phyloP scores from a whole-genome alignment of 2,329 filamentous ascomycete genomes.

The Verticillium nonalfalfae region DNA sequence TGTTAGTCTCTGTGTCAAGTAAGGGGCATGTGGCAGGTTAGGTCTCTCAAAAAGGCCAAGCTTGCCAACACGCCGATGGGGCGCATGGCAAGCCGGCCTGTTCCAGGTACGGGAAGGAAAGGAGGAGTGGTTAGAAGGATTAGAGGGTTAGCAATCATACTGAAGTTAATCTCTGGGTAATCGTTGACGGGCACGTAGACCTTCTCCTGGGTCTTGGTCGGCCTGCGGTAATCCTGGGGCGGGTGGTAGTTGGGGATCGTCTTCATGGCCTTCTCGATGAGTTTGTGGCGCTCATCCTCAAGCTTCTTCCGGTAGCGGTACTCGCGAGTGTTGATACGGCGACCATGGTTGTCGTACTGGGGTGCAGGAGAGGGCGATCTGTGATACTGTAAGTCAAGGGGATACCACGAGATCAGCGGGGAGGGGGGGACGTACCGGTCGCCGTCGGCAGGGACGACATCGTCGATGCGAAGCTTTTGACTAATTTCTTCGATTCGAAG shows the following conservation, averaged over 20 bases:
- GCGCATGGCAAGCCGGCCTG: slow-evolving; percentile 34
- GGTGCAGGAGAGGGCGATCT: slow-evolving; percentile 94
- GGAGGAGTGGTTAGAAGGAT: slow-evolving; percentile 60
- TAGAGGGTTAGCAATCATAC: slow-evolving; percentile 99
- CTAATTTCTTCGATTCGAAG: slow-evolving; percentile 98
- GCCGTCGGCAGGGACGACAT: slow-evolving; percentile 94
- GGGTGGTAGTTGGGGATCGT: slow-evolving; percentile 99
- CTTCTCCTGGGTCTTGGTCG: slow-evolving; percentile 99
- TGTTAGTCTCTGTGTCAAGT: slow-evolving; percentile 68
- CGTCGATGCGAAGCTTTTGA: slow-evolving; percentile 97
- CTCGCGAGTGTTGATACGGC: slow-evolving; percentile 98
- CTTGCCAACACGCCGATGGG: slow-evolving; percentile 16
- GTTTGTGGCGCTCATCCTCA: slow-evolving; percentile 97
- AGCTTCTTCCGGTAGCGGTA: slow-evolving; percentile 97
- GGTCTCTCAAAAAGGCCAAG: slow-evolving; percentile 18
- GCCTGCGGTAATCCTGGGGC: slow-evolving; percentile 94
- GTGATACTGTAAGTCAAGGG: slow-evolving; percentile 14
- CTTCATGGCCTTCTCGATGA: slow-evolving; percentile 99
- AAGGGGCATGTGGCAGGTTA: slow-evolving; percentile 25
- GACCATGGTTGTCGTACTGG: slow-evolving; percentile 98
- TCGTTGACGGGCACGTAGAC: slow-evolving; percentile 99
- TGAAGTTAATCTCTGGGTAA: slow-evolving; percentile 99
- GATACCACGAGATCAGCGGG: not conserved
- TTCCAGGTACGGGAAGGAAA: slow-evolving; percentile 28
- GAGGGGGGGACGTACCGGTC: slow-evolving; percentile 63